Base-by-base conservation (phyloP, 2,329 filamentous ascomycete genomes). In the Fusarium ambrosium region DNA sequence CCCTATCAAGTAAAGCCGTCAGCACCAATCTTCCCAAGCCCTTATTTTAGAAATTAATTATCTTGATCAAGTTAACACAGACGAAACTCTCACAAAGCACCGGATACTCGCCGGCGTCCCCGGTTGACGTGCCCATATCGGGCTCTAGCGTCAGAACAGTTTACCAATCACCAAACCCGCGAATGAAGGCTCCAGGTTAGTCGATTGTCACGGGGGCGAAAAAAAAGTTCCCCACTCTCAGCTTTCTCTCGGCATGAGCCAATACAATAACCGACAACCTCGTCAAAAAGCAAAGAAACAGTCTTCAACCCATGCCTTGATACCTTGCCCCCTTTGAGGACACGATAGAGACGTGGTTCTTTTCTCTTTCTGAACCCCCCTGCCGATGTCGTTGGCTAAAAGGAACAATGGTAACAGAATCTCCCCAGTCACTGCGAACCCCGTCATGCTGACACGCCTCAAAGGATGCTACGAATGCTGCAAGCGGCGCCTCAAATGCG, bases 391-490 rank as follows among this genome's bases (percentile, higher is more conserved):
- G n/a, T 69, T 79, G 39, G 78, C 78, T 60, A 79, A 78, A 63
- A 71, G 78, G 48, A 79, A 79, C 29, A 76, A 79, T 56, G 78
- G 78, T 32, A 32, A 32, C 29, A 32, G 29, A 32, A 32, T 32
- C 29, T 32, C 29, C 29, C 29, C 29, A 11, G 29, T 4, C 29
- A 5, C 29, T 32, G 29, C 29, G 29, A 32, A 32, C 18, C 8
- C n/a, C 13, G 45, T 34, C 20, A 20, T 16, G 24, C 51, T 66
- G 13, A 68, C 48, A 29, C 4, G 8, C 34, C 64, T 37, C 24
- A 11, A 32, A 81, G 81, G 84, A 22, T 85, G 84, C 60, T 81
- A 82, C 41, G 81, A 85, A 71, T 85, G 84, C 70, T 81, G 79
- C 60, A 80, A 77, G 61, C 79, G 84, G 39, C 80, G 84, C 27